Conservation (phyloP, 2,329 filamentous ascomycete genomes). For the Penicillium psychrosexuale region DNA sequence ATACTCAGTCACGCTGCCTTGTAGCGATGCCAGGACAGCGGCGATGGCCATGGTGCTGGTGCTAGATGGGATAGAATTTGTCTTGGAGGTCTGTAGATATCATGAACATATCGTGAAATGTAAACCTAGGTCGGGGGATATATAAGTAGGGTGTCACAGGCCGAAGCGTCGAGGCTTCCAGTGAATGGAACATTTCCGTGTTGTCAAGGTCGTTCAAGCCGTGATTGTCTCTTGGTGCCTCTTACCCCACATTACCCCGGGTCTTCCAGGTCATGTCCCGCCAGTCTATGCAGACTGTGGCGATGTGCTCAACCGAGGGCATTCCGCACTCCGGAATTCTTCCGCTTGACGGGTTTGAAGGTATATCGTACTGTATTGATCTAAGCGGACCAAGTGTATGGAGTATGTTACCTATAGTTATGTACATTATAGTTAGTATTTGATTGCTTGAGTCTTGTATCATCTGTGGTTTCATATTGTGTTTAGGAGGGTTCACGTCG, state of each 20-base stretch:
- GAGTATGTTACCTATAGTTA: too few relatives aligned
- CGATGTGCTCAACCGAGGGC: not conserved
- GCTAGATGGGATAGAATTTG: not conserved
- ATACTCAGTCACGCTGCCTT: conserved; percentile 16
- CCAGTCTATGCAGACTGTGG: not conserved
- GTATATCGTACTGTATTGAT: too few relatives aligned
- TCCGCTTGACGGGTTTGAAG: not conserved
- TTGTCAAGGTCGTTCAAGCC: not conserved
- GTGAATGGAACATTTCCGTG: conserved; percentile 21
- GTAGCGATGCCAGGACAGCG: conserved; percentile 21
- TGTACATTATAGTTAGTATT: too few relatives aligned
- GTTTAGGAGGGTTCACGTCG: too few relatives aligned
- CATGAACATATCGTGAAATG: not conserved
- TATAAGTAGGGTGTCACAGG: not conserved
- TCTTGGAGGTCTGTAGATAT: not conserved
- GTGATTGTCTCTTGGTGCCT: not conserved
- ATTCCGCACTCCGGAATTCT: conserved; percentile 14
- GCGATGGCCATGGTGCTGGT: conserved; percentile 28
- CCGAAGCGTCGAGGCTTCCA: not conserved
- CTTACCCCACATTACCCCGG: conserved; percentile 13
- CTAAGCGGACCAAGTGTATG: too few relatives aligned
- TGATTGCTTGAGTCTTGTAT: too few relatives aligned
- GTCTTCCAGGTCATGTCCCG: not conserved
- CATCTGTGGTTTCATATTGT: too few relatives aligned
- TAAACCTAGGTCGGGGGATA: not conserved